Conservation (phyloP, 495 filamentous ascomycete species). For the Schizothecium vesticola region DNA sequence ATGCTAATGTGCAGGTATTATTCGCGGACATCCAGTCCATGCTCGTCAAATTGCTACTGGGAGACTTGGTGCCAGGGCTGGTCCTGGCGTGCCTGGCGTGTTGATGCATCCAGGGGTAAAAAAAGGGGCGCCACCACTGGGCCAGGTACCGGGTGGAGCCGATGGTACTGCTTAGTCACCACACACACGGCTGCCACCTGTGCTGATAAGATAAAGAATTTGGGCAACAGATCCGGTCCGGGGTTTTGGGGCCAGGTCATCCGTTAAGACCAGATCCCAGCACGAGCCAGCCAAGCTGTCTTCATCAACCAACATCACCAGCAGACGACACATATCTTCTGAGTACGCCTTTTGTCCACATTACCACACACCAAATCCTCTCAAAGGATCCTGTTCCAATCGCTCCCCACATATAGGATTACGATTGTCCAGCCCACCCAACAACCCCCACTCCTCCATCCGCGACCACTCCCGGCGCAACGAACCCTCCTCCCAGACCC, state of each 20-base stretch:
- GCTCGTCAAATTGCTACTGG: background rate
- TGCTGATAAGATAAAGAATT: background rate
- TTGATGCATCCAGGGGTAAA: background rate
- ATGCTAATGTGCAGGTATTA: background rate
- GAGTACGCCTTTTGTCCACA: background rate
- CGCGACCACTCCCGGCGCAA: background rate
- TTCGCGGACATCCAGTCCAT: background rate
- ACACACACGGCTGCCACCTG: background rate
- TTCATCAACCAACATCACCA: background rate
- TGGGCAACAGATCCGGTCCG: background rate
- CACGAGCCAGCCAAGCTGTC: background rate
- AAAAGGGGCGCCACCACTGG: background rate
- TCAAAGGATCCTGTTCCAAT: background rate
- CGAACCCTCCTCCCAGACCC: background rate
- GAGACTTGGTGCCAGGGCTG: background rate
- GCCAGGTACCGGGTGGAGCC: background rate
- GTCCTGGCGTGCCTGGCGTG: background rate
- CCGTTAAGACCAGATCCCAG: background rate
- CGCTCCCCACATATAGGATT: background rate
- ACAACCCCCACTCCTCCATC: background rate
- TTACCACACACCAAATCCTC: background rate
- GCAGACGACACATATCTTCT: background rate
- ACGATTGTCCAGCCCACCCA: background rate
- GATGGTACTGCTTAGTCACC: background rate
- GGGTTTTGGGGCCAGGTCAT: background rate